phyloP scores from a whole-genome alignment of 345 rosid species.

The Ailanthus altissimus region DNA sequence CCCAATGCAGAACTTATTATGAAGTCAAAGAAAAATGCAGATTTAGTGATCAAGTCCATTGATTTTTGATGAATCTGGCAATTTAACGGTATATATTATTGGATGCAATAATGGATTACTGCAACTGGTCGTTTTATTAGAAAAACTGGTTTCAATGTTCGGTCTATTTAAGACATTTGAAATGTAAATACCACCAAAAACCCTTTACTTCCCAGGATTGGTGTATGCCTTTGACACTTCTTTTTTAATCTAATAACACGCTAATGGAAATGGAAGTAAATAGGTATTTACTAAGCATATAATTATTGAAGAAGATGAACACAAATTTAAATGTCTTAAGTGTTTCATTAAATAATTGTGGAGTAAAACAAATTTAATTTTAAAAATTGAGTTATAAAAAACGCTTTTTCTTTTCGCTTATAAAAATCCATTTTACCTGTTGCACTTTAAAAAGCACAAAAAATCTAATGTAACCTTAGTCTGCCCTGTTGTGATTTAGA shows the following conservation, averaged over 20 bases:
- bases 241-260: no score
- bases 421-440: no score
- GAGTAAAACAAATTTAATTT: no score
- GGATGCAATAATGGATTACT: constrained; percentile 2
- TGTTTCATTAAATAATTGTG: no score
- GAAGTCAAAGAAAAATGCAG: constrained; percentile 69
- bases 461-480: neutral
- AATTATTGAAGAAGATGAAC: no score
- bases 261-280: neutral
- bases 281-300: no score
- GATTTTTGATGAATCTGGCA: constrained; percentile 32
- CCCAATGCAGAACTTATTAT: constrained; percentile 87
- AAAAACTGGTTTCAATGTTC: neutral
- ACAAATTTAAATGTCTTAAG: no score
- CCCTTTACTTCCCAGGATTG: neutral
- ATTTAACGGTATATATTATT: neutral
- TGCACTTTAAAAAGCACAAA: no score
- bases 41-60: constrained; percentile 60
- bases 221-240: neutral
- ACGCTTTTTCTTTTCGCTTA: no score
- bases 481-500: neutral
- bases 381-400: no score
- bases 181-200: neutral
- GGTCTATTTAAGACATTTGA: neutral
- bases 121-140: neutral